These are phyloP conservation scores for Lasiodiplodia hormozganensis DNA, from an alignment of 2,329 filamentous ascomycete genomes.

Conservation along the genomic window DNA sequence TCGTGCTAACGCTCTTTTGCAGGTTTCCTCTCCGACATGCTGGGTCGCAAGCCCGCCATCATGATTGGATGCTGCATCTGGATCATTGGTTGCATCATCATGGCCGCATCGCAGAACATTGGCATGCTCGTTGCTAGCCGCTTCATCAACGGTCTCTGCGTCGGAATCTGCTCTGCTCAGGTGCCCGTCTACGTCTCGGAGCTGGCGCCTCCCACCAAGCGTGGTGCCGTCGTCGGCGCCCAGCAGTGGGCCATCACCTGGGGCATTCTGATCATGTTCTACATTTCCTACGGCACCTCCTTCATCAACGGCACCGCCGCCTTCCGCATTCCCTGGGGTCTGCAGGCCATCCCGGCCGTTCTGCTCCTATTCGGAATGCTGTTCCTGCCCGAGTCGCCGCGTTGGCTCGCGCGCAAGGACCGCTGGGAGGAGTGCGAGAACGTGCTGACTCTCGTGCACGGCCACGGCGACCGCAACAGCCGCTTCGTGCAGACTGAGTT, in stretches of 20 bases:
- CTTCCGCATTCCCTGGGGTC: constrained; percentile 47
- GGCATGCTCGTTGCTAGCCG: constrained; percentile 75
- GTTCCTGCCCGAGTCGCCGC: constrained; percentile 54
- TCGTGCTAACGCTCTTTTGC: not conserved
- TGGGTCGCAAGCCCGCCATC: constrained; percentile 62
- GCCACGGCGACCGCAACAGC: constrained; percentile 66
- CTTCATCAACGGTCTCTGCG: constrained; percentile 72
- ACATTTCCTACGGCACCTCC: constrained; percentile 47
- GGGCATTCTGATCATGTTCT: constrained; percentile 74
- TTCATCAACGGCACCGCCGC: constrained; percentile 42
- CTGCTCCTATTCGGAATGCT: constrained; percentile 57
- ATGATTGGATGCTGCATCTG: constrained; percentile 60
- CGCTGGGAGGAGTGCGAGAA: constrained; percentile 52
- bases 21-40: constrained; percentile 60
- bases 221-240: constrained; percentile 71
- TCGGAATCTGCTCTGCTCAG: constrained; percentile 75
- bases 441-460: constrained; percentile 53
- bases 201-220: constrained; percentile 63
- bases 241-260: constrained; percentile 80
- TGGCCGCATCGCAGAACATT: constrained; percentile 69
- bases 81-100: constrained; percentile 67
- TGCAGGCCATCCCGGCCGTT: constrained; percentile 48
- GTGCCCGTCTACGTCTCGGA: constrained; percentile 74
- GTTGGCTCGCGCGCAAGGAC: constrained; percentile 55
- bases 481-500: constrained; percentile 73